These are phyloP conservation scores for Colletotrichum higginsianum DNA, from an alignment of 2,329 filamentous ascomycete species.

Conservation along the genomic window DNA sequence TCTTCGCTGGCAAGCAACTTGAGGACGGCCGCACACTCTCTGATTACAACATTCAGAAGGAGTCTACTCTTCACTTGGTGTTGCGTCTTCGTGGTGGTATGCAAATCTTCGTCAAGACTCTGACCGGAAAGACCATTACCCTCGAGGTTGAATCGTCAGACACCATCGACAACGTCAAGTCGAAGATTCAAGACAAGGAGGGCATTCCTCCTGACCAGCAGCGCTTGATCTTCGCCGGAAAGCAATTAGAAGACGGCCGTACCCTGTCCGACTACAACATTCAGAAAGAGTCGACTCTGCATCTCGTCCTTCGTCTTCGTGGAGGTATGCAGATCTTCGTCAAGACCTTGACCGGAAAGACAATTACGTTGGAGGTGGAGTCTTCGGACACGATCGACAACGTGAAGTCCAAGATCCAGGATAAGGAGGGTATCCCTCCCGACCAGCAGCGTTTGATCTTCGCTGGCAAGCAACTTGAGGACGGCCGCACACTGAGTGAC, in stretches of 20 bases:
- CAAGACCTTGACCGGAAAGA: conserved; percentile 91
- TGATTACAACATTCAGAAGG: conserved; percentile 98
- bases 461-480: conserved; percentile 95
- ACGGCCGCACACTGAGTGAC: conserved; percentile 89
- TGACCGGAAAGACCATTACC: conserved; percentile 95
- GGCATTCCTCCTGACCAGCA: conserved; percentile 96
- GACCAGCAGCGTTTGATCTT: conserved; percentile 98
- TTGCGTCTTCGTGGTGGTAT: conserved; percentile 91
- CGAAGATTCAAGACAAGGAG: conserved; percentile 94
- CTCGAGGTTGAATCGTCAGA: conserved; percentile 91
- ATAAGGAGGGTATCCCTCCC: conserved; percentile 96
- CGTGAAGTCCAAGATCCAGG: conserved; percentile 96
- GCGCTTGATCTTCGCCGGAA: conserved; percentile 92
- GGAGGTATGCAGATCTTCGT: conserved; percentile 88
- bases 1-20: conserved; percentile 96
- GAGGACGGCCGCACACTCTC: conserved; percentile 92
- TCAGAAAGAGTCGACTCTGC: conserved; percentile 89
- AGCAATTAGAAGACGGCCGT: conserved; percentile 93
- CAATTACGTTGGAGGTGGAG: conserved; percentile 92
- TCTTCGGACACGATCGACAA: conserved; percentile 95
- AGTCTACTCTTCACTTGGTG: conserved; percentile 87
- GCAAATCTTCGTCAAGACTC: conserved; percentile 90
- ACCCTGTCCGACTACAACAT: conserved; percentile 97
- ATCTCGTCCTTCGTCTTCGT: conserved; percentile 85
- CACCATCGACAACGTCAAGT: conserved; percentile 95